A percentile compares a stretch with the other conserved stretches of the same genome.
phyloP scores from a whole-genome alignment of 257 asterid species.

The Rehmannia glutinosa region DNA sequence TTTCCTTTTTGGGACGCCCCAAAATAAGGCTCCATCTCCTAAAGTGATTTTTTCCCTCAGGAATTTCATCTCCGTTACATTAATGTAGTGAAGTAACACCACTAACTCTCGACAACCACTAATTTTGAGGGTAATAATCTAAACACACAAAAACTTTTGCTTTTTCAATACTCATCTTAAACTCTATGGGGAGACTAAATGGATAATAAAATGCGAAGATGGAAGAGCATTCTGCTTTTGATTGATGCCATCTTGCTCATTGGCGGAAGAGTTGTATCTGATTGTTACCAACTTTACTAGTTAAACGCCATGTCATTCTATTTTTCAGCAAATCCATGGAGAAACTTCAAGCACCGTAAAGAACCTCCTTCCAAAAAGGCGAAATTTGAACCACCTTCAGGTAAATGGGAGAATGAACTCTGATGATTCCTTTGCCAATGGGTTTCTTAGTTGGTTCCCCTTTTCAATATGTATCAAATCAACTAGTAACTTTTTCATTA shows the following conservation, averaged over 20 bases:
- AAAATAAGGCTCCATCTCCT: not conserved
- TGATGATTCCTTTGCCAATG: conserved; percentile 12
- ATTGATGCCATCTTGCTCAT: conserved; percentile 14
- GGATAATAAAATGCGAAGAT: not conserved
- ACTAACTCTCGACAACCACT: not conserved
- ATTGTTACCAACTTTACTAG: not conserved
- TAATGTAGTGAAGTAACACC: not conserved
- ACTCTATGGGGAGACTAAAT: not conserved
- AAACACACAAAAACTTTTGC: not conserved
- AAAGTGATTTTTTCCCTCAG: not conserved
- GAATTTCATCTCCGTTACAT: not conserved
- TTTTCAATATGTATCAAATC: not conserved
- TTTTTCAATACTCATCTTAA: not conserved
- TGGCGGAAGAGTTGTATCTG: conserved; percentile 2
- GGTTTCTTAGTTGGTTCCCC: not conserved
- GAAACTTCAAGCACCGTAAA: conserved; percentile 52
- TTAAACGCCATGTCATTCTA: conserved; percentile 10
- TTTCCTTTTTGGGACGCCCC: not conserved
- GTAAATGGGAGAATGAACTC: conserved; percentile 38
- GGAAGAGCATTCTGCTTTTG: conserved; percentile 14
- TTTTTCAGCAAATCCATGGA: conserved; percentile 72
- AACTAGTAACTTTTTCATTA: not conserved
- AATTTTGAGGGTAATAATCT: conserved; percentile 1
- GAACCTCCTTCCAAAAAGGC: conserved; percentile 82
- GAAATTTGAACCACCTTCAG: conserved; percentile 65